phyloP scores from a whole-genome alignment of 176 grass and related monocot species.

The Melocanna baccifera region DNA sequence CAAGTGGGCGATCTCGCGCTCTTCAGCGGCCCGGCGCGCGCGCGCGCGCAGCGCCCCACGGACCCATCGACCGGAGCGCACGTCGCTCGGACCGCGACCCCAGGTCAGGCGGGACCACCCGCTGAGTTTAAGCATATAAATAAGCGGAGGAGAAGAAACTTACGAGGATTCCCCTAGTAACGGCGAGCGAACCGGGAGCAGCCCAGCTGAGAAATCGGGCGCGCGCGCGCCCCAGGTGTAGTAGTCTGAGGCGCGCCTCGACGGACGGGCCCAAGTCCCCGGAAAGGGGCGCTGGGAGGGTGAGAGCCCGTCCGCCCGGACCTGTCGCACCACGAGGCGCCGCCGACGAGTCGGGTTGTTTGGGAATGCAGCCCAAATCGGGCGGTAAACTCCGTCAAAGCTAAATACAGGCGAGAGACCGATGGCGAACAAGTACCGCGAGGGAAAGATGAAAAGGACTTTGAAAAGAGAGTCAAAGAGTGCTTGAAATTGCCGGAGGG shows the following conservation, averaged over 20 bases:
- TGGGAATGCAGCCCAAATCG: conserved; percentile 39
- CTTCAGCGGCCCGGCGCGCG: too few relatives aligned
- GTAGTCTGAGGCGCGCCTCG: too few relatives aligned
- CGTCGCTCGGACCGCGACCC: too few relatives aligned
- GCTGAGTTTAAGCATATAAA: too few relatives aligned
- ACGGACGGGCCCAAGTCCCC: conserved; percentile 47
- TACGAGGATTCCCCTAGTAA: conserved; percentile 41
- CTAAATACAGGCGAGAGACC: conserved; percentile 51
- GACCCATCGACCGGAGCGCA: too few relatives aligned
- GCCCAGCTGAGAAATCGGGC: too few relatives aligned
- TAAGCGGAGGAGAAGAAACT: conserved; percentile 37
- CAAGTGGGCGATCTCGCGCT: too few relatives aligned
- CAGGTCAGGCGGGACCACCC: too few relatives aligned
- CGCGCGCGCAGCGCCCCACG: too few relatives aligned
- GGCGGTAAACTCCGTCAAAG: conserved; percentile 50
- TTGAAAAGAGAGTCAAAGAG: conserved; percentile 73
- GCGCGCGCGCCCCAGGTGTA: too few relatives aligned
- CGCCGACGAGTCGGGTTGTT: conserved; percentile 29
- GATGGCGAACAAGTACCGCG: conserved; percentile 61
- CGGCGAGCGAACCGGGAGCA: conserved; percentile 43
- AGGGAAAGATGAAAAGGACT: conserved; percentile 75
- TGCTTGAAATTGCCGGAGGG: conserved; percentile 55
- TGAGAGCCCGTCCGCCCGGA: conserved; percentile 66
- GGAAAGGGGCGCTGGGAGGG: conserved; percentile 62
- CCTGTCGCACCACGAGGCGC: conserved; percentile 57